phyloP scores from a whole-genome alignment of 2,329 filamentous ascomycete genomes.

The Cordyceps cateniannulata region DNA sequence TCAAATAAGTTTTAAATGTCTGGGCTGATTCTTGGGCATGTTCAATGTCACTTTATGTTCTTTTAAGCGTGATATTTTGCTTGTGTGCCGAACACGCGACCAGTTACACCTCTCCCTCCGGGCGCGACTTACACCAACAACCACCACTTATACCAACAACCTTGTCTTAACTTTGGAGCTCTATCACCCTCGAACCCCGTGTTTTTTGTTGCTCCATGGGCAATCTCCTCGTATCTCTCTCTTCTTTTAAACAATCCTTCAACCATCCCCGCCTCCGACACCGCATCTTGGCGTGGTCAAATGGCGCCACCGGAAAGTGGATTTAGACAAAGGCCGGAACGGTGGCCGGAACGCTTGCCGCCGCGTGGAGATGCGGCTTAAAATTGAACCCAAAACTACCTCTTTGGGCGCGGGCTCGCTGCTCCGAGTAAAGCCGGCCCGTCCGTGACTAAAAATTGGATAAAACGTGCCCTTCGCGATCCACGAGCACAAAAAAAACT shows the following conservation, averaged over 20 bases:
- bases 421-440: conserved; percentile 8
- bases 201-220: neutral
- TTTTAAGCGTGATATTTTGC: neutral
- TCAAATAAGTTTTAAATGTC: neutral
- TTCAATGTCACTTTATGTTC: no score
- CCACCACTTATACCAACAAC: neutral
- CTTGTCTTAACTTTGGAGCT: neutral
- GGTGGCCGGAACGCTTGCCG: conserved; percentile 7
- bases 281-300: conserved; percentile 5
- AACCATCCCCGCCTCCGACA: neutral
- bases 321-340: neutral
- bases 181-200: neutral
- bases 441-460: neutral
- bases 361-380: conserved; percentile 8
- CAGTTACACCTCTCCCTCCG: neutral
- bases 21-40: no score
- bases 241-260: neutral
- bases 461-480: neutral
- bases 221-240: neutral
- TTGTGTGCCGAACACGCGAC: neutral
- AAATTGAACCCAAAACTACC: neutral
- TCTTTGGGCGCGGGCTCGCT: neutral
- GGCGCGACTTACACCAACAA: neutral
- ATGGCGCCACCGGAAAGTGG: conserved; percentile 9
- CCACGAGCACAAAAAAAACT: neutral